These are phyloP conservation scores for Chaetomium strumarium DNA, from an alignment of 2,329 filamentous ascomycete genomes.

Conservation along the genomic window DNA sequence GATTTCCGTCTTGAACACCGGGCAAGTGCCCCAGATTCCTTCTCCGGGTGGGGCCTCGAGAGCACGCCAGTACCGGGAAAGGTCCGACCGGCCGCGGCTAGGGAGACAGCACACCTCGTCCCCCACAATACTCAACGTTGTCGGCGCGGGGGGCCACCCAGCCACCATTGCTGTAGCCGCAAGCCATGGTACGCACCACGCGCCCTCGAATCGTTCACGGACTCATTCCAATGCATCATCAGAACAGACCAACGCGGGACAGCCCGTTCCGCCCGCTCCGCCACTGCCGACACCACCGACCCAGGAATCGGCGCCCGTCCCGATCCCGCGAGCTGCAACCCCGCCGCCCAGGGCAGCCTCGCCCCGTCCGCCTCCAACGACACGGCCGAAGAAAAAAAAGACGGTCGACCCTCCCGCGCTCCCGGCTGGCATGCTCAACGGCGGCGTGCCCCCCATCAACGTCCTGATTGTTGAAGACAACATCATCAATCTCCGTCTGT, in stretches of 20 bases:
- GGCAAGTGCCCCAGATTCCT: slow-evolving; percentile 72
- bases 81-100: slow-evolving; percentile 55
- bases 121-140: slow-evolving; percentile 62
- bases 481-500: slow-evolving; percentile 88
- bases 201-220: slow-evolving; percentile 43
- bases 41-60: slow-evolving; percentile 62
- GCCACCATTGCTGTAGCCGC: slow-evolving; percentile 16
- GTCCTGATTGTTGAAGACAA: slow-evolving; percentile 98
- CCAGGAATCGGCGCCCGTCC: slow-evolving; percentile 35
- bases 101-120: slow-evolving; percentile 73
- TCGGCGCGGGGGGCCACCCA: slow-evolving; percentile 36
- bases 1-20: slow-evolving; percentile 75
- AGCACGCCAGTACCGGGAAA: slow-evolving; percentile 49
- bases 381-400: slow-evolving; percentile 37
- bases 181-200: slow-evolving; percentile 34
- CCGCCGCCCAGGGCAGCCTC: slow-evolving; percentile 44
- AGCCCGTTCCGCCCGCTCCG: slow-evolving; percentile 42
- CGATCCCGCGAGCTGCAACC: slow-evolving; percentile 50
- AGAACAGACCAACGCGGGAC: slow-evolving; percentile 37
- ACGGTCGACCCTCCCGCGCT: slow-evolving; percentile 36
- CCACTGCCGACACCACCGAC: slow-evolving; percentile 48
- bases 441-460: slow-evolving; percentile 88
- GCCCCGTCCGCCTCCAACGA: slow-evolving; percentile 38
- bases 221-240: slow-evolving; percentile 53
- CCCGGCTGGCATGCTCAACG: slow-evolving; percentile 64